Conservation (phyloP, 2,329 filamentous ascomycete genomes). For the Polychaeton citri region DNA sequence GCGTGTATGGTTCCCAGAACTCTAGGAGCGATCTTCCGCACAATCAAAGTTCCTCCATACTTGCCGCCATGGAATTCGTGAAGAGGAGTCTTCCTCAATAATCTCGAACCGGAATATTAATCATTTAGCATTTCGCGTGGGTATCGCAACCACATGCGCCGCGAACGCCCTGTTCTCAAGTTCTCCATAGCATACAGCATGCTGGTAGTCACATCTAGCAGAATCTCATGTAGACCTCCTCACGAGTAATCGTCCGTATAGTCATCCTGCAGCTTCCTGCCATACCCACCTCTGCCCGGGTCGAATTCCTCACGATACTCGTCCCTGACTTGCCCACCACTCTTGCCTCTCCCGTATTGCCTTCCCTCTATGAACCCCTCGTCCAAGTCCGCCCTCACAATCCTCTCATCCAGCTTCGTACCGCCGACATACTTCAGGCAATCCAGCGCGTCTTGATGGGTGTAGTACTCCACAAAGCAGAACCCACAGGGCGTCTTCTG, state of each 20-base stretch:
- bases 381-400: constrained; percentile 90
- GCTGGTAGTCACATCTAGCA: background rate
- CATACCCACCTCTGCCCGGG: constrained; percentile 81
- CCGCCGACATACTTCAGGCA: constrained; percentile 98
- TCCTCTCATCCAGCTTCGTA: constrained; percentile 92
- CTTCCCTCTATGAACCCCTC: constrained; percentile 91
- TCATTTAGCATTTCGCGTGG: too few relatives aligned
- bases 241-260: constrained; percentile 17
- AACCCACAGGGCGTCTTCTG: constrained; percentile 97
- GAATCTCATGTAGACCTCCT: too few relatives aligned
- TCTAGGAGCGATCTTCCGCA: too few relatives aligned
- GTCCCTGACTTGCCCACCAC: constrained; percentile 89
- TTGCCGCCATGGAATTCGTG: too few relatives aligned
- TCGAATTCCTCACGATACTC: constrained; percentile 97
- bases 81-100: too few relatives aligned
- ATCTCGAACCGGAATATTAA: too few relatives aligned
- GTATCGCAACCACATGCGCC: too few relatives aligned
- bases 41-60: too few relatives aligned
- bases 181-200: too few relatives aligned
- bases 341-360: constrained; percentile 89
- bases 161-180: background rate
- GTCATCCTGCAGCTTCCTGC: constrained; percentile 53
- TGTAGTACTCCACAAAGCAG: constrained; percentile 99
- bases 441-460: constrained; percentile 88
- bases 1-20: too few relatives aligned